These are phyloP conservation scores for Scleroderma bovista DNA, from an alignment of 768 basidiomycete genomes.

Conservation along the genomic window DNA sequence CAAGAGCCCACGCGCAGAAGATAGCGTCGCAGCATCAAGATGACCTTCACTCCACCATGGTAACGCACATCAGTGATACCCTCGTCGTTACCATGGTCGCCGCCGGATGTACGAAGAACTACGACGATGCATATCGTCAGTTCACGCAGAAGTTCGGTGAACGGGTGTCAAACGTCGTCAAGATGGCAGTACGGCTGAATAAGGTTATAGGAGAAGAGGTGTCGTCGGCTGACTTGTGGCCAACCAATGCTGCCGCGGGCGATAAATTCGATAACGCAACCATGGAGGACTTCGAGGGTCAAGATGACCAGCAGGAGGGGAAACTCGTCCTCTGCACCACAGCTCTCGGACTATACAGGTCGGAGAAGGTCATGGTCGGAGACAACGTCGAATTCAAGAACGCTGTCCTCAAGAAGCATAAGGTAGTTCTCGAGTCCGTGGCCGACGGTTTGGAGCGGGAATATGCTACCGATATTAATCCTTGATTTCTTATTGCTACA, in stretches of 20 bases:
- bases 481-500: slow-evolving; percentile 5
- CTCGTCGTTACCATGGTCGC: slow-evolving; percentile 39
- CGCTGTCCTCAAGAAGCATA: slow-evolving; percentile 46
- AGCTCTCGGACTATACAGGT: slow-evolving; percentile 45
- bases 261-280: slow-evolving; percentile 32
- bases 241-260: slow-evolving; percentile 40
- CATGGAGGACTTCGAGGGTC: slow-evolving; percentile 44
- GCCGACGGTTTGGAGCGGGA: slow-evolving; percentile 27
- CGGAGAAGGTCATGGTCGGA: slow-evolving; percentile 32
- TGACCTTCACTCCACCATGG: slow-evolving; percentile 31
- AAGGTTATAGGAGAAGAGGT: slow-evolving; percentile 56
- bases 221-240: slow-evolving; percentile 51
- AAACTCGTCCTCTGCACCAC: slow-evolving; percentile 48
- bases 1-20: slow-evolving; percentile 39
- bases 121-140: slow-evolving; percentile 26
- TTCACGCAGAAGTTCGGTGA: slow-evolving; percentile 32
- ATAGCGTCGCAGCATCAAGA: slow-evolving; percentile 27
- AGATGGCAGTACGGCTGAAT: slow-evolving; percentile 26
- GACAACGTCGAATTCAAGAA: slow-evolving; percentile 44
- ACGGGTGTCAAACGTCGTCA: slow-evolving; percentile 30
- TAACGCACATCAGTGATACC: slow-evolving; percentile 40
- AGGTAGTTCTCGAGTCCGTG: slow-evolving; percentile 41
- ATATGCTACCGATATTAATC: slow-evolving; percentile 2
- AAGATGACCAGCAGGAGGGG: slow-evolving; percentile 6
- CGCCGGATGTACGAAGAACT: slow-evolving; percentile 32